Conservation (phyloP, 2,329 filamentous ascomycete species). For the Lasiodiplodia hormozganensis region DNA sequence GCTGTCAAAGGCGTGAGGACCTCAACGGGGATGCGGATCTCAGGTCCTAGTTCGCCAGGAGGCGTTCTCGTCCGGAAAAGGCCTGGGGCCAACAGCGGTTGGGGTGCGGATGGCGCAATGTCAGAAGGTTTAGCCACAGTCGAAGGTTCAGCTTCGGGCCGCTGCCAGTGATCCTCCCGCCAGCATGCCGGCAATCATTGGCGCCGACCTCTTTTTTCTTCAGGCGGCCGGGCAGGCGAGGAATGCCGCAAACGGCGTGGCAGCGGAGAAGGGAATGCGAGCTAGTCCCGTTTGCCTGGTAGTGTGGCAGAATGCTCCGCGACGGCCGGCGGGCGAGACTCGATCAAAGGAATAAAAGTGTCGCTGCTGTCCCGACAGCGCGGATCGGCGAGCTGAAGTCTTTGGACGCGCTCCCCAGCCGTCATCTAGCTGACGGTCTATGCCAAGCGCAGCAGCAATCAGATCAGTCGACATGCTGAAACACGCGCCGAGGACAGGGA, state of each 20-base stretch:
- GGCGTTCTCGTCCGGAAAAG: conserved; percentile 17
- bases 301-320: background rate
- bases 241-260: conserved; percentile 30
- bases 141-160: conserved; percentile 22
- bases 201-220: conserved; percentile 26
- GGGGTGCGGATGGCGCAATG: conserved; percentile 11
- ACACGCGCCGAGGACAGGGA: conserved; percentile 12
- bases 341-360: conserved; percentile 24
- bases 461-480: conserved; percentile 12
- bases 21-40: background rate
- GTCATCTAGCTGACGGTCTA: conserved; percentile 4
- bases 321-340: conserved; percentile 11
- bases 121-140: conserved; percentile 25
- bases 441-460: conserved; percentile 22
- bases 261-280: conserved; percentile 26
- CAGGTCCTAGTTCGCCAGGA: conserved; percentile 8
- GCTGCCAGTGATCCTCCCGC: conserved; percentile 24
- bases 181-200: conserved; percentile 17
- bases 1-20: conserved; percentile 2
- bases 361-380: background rate
- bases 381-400: conserved; percentile 1
- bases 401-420: background rate
- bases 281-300: conserved; percentile 11
- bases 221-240: conserved; percentile 15
- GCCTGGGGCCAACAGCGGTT: conserved; percentile 11